Conservation (phyloP, 2,329 filamentous ascomycete species). For the Cladosporium cucumerinum region DNA sequence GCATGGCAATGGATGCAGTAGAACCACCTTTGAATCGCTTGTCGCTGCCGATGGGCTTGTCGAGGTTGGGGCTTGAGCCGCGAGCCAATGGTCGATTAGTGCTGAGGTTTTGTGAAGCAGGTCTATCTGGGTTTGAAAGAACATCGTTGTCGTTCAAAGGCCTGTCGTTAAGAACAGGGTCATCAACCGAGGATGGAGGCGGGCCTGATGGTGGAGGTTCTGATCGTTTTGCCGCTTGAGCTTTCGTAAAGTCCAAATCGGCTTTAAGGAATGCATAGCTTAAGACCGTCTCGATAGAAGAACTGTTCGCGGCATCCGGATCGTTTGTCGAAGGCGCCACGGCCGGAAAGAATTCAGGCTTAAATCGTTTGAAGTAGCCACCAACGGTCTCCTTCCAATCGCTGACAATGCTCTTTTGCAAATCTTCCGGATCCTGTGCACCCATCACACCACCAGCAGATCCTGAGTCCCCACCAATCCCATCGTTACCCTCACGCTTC, state of each 20-base stretch:
- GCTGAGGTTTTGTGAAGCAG: conserved; percentile 38
- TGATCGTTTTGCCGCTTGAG: conserved; percentile 72
- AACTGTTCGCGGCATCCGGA: conserved; percentile 31
- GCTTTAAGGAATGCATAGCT: conserved; percentile 91
- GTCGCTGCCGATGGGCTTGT: conserved; percentile 65
- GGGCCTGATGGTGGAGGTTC: conserved; percentile 17
- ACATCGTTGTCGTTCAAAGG: conserved; percentile 85
- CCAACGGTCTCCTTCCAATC: conserved; percentile 83
- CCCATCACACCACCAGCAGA: conserved; percentile 45
- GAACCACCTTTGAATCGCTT: conserved; percentile 89
- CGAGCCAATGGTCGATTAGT: conserved; percentile 23
- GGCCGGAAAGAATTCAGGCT: conserved; percentile 65
- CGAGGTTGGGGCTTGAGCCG: conserved; percentile 49
- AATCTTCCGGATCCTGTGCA: conserved; percentile 58
- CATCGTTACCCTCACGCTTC: conserved; percentile 29
- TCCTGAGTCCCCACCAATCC: conserved; percentile 31
- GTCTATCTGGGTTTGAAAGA: conserved; percentile 60
- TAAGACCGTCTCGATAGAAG: conserved; percentile 72
- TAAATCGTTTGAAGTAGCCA: conserved; percentile 91
- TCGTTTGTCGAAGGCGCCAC: conserved; percentile 15
- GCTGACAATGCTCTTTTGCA: conserved; percentile 69
- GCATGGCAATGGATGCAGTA: conserved; percentile 83
- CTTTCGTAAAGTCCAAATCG: conserved; percentile 89
- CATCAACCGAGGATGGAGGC: conserved; percentile 48
- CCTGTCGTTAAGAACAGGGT: conserved; percentile 66